Evolutionary conservation across 176 grass and related monocot genomes (phyloP), one percentile per base, ranked within the genome.

Genomic region (Carex cristatella): DNA sequence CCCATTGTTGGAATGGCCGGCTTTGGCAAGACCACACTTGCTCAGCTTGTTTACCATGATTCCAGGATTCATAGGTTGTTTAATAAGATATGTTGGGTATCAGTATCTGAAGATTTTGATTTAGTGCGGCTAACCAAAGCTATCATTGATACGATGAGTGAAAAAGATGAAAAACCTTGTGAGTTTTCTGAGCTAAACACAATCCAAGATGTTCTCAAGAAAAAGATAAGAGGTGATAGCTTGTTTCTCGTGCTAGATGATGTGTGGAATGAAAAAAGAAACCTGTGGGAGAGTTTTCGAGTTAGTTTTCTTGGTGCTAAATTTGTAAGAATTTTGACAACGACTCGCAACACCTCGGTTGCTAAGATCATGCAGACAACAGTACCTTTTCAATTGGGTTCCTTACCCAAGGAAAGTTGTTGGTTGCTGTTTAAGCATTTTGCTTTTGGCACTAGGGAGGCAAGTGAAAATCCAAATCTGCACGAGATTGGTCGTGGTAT

Each of bases 161-260:
- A 58, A 2, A 44, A 33, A 0, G 69, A 10, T 2, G 28, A 58
- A 2, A 44, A 23, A 1, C n/a, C 48, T 38, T 62, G 13, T 59
- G 9, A 8, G 5, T 59, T 60, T 53, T 18, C 59, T 59, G 19
- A 86, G 56, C 16, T 81, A 46, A 61, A 1, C 44, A 11, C 28
- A 0, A 65, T 86, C 2, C 61, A 81, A 70, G 9, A 11, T 2
- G 1, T 2, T 11, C 15, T 89, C 2, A 42, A 10, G 4, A 3
- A 68, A 15, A 19, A 0, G 4, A 28, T 86, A 62, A 58, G n/a
- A 0, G 84, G 68, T 4, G 15, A 10, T 46, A 42, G 65, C 2
- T 62, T 91, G 10, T 77, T 91, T 13, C 55, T 91, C 15, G 80
- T 91, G 3, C 40, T 89, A 2, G 87, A 89, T 87, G 81, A 89